Evolutionary conservation across 495 filamentous ascomycete species (phyloP).

Genomic region (Hypoxylon cercidicola): DNA sequence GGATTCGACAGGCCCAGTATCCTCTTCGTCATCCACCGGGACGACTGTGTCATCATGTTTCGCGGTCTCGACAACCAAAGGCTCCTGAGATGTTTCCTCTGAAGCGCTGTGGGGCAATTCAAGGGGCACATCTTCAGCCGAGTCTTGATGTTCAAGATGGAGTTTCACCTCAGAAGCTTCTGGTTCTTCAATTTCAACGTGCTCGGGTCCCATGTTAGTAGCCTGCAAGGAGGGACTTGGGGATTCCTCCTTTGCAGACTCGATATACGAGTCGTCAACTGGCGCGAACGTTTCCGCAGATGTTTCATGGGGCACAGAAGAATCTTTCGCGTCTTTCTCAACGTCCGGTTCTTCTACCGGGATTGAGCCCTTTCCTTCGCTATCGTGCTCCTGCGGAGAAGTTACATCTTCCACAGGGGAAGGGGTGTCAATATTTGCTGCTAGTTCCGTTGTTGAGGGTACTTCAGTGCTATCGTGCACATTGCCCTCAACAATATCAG

Average conservation of each 20-base stretch:
- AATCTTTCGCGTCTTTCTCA: not conserved
- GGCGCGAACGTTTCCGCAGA: not conserved
- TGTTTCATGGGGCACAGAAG: not conserved
- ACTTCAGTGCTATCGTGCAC: slow-evolving; percentile 7
- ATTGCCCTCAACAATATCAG: not conserved
- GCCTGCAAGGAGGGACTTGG: not conserved
- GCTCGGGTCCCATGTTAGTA: not conserved
- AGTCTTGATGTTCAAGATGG: not conserved
- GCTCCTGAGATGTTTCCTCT: slow-evolving; percentile 6
- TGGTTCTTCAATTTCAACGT: not conserved
- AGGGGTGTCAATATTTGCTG: not conserved
- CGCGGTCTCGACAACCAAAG: slow-evolving; percentile 12
- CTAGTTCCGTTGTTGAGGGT: slow-evolving; percentile 7
- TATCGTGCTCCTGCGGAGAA: slow-evolving; percentile 1
- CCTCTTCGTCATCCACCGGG: not conserved
- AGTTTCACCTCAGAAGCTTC: not conserved
- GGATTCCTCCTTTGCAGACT: not conserved
- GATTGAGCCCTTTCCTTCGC: not conserved
- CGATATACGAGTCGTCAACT: not conserved
- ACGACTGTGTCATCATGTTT: not conserved
- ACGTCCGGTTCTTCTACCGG: not conserved
- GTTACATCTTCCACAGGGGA: slow-evolving; percentile 3
- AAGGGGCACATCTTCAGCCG: not conserved
- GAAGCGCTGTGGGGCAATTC: not conserved
- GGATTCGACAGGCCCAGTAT: not conserved